These are phyloP conservation scores for Tulasnella sp. DNA, from an alignment of 768 basidiomycete genomes.

Conservation along the genomic window DNA sequence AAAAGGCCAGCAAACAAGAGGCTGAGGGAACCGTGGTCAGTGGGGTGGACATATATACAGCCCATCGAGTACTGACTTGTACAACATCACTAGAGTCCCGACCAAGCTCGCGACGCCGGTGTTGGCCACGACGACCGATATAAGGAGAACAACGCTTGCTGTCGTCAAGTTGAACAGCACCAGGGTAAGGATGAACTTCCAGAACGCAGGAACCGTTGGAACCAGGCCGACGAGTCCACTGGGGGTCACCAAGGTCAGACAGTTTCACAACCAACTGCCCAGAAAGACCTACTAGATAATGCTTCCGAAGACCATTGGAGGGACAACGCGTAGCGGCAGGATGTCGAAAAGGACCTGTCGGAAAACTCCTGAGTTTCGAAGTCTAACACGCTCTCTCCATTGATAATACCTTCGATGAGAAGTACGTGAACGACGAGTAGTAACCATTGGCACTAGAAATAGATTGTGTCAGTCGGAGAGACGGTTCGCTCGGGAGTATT, in stretches of 20 bases:
- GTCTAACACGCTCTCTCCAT: neutral
- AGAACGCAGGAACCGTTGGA: slow-evolving; percentile 79
- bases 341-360: slow-evolving; percentile 88
- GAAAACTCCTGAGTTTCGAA: neutral
- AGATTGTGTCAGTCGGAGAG: slow-evolving; percentile 1
- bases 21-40: slow-evolving; percentile 36
- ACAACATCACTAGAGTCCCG: slow-evolving; percentile 95
- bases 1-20: slow-evolving; percentile 90
- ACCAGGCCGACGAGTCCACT: slow-evolving; percentile 84
- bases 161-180: slow-evolving; percentile 97
- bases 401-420: slow-evolving; percentile 70
- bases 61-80: slow-evolving; percentile 62
- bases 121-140: slow-evolving; percentile 83
- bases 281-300: slow-evolving; percentile 57
- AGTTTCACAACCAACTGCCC: neutral
- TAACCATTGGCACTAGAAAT: slow-evolving; percentile 81
- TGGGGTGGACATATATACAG: neutral
- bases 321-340: slow-evolving; percentile 86
- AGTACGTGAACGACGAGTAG: slow-evolving; percentile 95
- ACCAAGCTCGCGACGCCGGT: slow-evolving; percentile 84
- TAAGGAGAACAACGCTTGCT: slow-evolving; percentile 80
- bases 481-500: neutral
- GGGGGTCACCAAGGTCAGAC: neutral
- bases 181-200: slow-evolving; percentile 96
- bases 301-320: slow-evolving; percentile 89